Percentiles rank a stretch among this genome's conserved stretches.
These are phyloP conservation scores for Pseudotsuga menziesii DNA, from an alignment of 75 land plant genomes.

Conservation along the genomic window DNA sequence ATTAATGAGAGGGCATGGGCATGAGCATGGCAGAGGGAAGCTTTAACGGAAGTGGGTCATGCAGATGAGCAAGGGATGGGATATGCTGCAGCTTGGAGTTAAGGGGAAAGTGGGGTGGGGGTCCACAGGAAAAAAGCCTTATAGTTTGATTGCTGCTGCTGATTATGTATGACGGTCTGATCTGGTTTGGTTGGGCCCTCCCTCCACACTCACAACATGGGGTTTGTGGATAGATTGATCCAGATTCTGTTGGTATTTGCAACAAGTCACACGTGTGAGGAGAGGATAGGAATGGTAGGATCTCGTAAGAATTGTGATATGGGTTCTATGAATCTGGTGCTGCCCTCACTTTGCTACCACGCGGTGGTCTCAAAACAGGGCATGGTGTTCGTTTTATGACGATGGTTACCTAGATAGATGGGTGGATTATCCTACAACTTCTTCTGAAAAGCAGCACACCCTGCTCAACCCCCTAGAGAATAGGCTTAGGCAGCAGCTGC, in stretches of 20 bases:
- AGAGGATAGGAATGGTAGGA: slow-evolving; percentile 8
- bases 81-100: too few species aligned
- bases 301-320: slow-evolving; percentile 9
- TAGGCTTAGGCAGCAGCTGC: too few species aligned
- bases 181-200: slow-evolving; percentile 5
- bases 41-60: slow-evolving; percentile 13
- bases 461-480: too few species aligned
- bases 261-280: slow-evolving; percentile 6
- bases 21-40: neutral
- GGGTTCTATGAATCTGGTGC: slow-evolving; percentile 8
- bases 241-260: slow-evolving; percentile 9
- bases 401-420: too few species aligned
- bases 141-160: slow-evolving; percentile 3
- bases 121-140: neutral
- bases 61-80: slow-evolving; percentile 9
- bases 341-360: slow-evolving; percentile 7
- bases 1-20: slow-evolving; percentile 1
- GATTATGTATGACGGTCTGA: neutral
- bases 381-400: too few species aligned
- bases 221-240: slow-evolving; percentile 4
- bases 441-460: too few species aligned
- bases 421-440: too few species aligned
- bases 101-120: neutral
- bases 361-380: slow-evolving; percentile 6
- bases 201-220: too few species aligned